Conservation (phyloP, 2,329 filamentous ascomycete species). For the Geoglossum cookeanum region DNA sequence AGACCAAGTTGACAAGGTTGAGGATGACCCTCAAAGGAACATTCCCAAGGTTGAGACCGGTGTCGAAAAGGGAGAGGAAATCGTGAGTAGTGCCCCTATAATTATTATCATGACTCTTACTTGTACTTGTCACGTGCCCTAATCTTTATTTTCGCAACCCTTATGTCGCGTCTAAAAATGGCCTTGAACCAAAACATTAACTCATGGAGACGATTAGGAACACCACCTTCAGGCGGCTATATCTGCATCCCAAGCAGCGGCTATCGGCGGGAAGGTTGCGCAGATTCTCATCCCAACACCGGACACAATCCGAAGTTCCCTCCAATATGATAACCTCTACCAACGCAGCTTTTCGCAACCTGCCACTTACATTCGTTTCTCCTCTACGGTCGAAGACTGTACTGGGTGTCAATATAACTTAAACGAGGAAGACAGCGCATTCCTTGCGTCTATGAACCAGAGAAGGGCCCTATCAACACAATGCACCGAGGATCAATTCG, state of each 20-base stretch:
- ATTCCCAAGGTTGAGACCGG: conserved; percentile 79
- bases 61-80: conserved; percentile 93
- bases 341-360: conserved; percentile 62
- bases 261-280: conserved; percentile 38
- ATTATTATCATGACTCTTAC: neutral
- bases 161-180: neutral
- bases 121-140: conserved; percentile 19
- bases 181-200: conserved; percentile 9
- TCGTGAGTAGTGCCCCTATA: conserved; percentile 44
- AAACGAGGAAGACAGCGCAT: conserved; percentile 74
- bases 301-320: conserved; percentile 39
- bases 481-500: conserved; percentile 80
- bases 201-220: conserved; percentile 40
- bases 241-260: conserved; percentile 34
- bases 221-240: conserved; percentile 84
- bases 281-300: conserved; percentile 50
- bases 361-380: conserved; percentile 89
- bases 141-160: conserved; percentile 1
- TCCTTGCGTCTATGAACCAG: conserved; percentile 66
- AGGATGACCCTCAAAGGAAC: conserved; percentile 64
- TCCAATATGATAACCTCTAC: conserved; percentile 84
- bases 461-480: conserved; percentile 44
- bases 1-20: conserved; percentile 67
- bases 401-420: conserved; percentile 85
- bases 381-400: conserved; percentile 92